phyloP scores from a whole-genome alignment of 495 filamentous ascomycete genomes.

The Parathielavia hyrcaniae region DNA sequence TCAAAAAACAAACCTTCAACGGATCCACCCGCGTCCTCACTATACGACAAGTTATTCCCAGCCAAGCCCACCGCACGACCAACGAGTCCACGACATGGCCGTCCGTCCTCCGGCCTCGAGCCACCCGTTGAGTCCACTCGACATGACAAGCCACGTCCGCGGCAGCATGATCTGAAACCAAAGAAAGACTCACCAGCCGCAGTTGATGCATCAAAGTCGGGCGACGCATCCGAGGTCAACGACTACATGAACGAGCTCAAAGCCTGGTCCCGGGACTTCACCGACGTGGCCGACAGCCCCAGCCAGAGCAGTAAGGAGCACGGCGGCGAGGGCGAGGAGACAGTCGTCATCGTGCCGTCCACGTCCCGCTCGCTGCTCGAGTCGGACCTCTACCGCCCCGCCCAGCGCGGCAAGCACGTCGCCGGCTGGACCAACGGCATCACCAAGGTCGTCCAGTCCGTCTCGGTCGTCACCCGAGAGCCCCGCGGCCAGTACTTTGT shows the following conservation, averaged over 20 bases:
- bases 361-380: slow-evolving; percentile 50
- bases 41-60: slow-evolving; percentile 2
- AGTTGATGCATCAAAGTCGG: no score
- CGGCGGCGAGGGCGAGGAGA: neutral
- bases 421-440: slow-evolving; percentile 57
- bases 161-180: no score
- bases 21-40: neutral
- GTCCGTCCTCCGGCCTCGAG: neutral
- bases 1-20: neutral
- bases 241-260: no score
- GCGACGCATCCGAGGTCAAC: no score
- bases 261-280: no score
- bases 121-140: neutral
- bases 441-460: slow-evolving; percentile 46
- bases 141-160: neutral
- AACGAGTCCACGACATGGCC: neutral
- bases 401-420: slow-evolving; percentile 55
- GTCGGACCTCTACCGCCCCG: slow-evolving; percentile 58
- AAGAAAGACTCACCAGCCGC: no score
- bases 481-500: slow-evolving; percentile 54
- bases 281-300: neutral
- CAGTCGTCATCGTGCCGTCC: slow-evolving; percentile 45
- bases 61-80: neutral
- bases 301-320: neutral
- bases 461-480: slow-evolving; percentile 49